Evolutionary conservation across 495 filamentous ascomycete species (phyloP), one percentile per base, ranked within the genome.

Genomic region (Tuber brumale): DNA sequence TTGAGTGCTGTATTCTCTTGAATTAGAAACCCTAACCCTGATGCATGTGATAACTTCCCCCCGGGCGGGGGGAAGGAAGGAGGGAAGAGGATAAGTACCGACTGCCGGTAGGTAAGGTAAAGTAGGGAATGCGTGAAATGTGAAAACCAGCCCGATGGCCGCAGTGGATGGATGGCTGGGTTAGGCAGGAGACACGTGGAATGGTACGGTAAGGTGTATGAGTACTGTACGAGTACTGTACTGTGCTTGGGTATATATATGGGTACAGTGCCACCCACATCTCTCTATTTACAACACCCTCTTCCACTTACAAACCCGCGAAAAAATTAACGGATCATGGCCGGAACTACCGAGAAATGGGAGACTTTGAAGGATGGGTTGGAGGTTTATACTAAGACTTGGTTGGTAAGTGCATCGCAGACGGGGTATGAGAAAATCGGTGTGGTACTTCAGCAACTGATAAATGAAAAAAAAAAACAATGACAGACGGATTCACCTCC

Each of bases 301-400:
- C 51, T 27, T 27, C 51, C n/a, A 2, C 16, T 61, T 61, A 27
- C 51, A 61, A 27, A 27, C 51, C 51, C 27, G 8, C 51, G 51
- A 27, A 35, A 35, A 66, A 6, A n/a, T n/a, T 18, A 66, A 14
- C 14, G 5, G 31, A 31, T 19, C 14, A 66, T 61, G 51, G 57
- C 57, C 4, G 57, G 57, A 16, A 66, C 57, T 27, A 74, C 51
- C 16, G 75, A 77, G 72, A n/a, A 37, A n/a, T 44, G 27, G 18
- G 37, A 75, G 27, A 76, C 75, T 37, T 42, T 83, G 39, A 61
- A 71, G n/a, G 91, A 90, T 75, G 90, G 88, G 70, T 83, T 84
- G 18, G 87, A 86, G 79, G 86, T 96, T 69, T 95, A 92, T 86
- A 92, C 92, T 71, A 97, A 96, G 83, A 92, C 91, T 51, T 97